These are phyloP conservation scores for Brassica hybrid DNA, from an alignment of 441 rosid species.

Conservation along the genomic window DNA sequence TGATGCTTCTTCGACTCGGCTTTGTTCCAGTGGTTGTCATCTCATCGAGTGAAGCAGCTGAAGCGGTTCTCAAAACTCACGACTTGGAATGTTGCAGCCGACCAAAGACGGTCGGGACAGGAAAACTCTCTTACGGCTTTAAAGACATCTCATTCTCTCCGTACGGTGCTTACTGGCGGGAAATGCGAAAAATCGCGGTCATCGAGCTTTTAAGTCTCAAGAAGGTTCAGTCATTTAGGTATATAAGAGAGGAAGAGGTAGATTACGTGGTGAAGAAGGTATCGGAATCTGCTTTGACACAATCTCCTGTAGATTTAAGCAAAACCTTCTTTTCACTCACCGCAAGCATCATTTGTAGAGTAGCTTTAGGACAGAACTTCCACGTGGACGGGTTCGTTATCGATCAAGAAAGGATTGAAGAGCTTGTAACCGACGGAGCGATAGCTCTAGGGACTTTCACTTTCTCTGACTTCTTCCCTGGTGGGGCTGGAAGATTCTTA, in stretches of 20 bases:
- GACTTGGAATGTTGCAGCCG: constrained; percentile 21
- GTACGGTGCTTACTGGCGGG: constrained; percentile 26
- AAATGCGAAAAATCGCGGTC: constrained; percentile 28
- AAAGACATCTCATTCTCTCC: constrained; percentile 15
- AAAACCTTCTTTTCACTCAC: constrained; percentile 11
- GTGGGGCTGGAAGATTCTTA: constrained; percentile 12
- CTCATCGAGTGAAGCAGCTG: constrained; percentile 38
- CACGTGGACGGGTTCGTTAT: constrained; percentile 14
- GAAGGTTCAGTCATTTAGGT: constrained; percentile 32
- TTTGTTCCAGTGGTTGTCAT: constrained; percentile 41
- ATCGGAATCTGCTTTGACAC: constrained; percentile 13
- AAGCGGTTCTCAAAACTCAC: constrained; percentile 17
- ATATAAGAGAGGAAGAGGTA: constrained; percentile 33
- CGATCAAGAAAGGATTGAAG: constrained; percentile 21
- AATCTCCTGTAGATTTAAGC: constrained; percentile 19
- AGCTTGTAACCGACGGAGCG: constrained; percentile 10
- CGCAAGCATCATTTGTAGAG: constrained; percentile 23
- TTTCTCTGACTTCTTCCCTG: constrained; percentile 34
- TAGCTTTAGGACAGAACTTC: constrained; percentile 28
- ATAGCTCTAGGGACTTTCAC: constrained; percentile 33
- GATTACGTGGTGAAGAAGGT: constrained; percentile 4
- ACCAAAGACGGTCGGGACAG: constrained; percentile 11
- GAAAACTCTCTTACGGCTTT: constrained; percentile 11
- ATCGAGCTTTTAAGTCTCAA: constrained; percentile 20
- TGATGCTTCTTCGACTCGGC: constrained; percentile 50